Percentiles rank a stretch among this genome's conserved stretches.
Conservation (phyloP, 2,329 filamentous ascomycete species). For the Fusarium tupiense region DNA sequence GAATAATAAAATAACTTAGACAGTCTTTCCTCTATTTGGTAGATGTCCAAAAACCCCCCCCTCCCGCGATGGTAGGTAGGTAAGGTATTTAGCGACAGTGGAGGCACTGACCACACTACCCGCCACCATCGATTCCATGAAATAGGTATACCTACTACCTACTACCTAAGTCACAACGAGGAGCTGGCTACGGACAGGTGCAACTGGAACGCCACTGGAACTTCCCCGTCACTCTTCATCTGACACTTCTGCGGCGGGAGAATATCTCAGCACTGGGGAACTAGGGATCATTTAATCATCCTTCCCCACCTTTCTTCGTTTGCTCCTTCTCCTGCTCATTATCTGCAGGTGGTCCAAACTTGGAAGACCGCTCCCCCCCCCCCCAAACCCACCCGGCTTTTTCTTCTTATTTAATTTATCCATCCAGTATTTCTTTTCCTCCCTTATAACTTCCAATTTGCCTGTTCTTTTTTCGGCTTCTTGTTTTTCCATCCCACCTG, state of each 20-base stretch:
- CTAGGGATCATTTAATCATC: conserved; percentile 30
- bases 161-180: neutral
- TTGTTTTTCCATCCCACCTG: conserved; percentile 24
- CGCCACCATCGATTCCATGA: neutral
- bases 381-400: conserved; percentile 20
- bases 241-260: conserved; percentile 25
- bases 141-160: neutral
- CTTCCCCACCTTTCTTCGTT: conserved; percentile 42
- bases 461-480: conserved; percentile 11
- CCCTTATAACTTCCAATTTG: conserved; percentile 17
- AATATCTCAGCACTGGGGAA: conserved; percentile 27
- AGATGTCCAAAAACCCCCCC: no score
- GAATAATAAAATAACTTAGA: no score
- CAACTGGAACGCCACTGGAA: conserved; percentile 25
- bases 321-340: conserved; percentile 33
- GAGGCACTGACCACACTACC: conserved; percentile 15
- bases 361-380: conserved; percentile 27
- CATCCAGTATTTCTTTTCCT: conserved; percentile 23
- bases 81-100: neutral
- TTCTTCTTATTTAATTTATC: conserved; percentile 19
- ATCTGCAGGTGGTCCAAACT: conserved; percentile 25
- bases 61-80: no score
- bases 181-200: neutral
- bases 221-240: conserved; percentile 25
- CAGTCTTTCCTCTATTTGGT: no score